phyloP scores from a whole-genome alignment of 768 basidiomycete species.

The Neoboletus brunneissimus region DNA sequence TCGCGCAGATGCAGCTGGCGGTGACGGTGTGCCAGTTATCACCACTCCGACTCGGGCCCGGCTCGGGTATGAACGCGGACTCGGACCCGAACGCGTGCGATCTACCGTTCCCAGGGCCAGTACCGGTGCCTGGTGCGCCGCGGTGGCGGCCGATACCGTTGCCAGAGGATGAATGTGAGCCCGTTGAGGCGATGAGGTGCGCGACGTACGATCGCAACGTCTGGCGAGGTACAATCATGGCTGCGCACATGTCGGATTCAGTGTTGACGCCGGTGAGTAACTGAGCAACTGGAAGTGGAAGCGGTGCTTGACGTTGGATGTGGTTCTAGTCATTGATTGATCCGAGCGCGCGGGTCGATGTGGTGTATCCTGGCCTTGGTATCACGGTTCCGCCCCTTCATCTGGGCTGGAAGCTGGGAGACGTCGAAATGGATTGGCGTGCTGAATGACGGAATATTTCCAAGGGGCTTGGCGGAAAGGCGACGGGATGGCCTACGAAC shows the following conservation, averaged over 20 bases:
- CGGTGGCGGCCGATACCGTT: conserved; percentile 16
- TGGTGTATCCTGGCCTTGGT: neutral
- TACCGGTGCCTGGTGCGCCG: conserved; percentile 28
- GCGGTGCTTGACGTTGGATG: neutral
- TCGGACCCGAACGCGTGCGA: neutral
- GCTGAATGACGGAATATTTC: neutral
- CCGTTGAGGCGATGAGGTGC: neutral
- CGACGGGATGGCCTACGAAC: neutral
- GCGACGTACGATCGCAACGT: neutral
- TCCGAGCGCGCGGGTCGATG: neutral
- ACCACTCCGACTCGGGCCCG: conserved; percentile 4
- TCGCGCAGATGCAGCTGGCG: neutral
- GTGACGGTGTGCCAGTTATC: neutral
- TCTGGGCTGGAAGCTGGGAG: conserved; percentile 19
- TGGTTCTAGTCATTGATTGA: neutral
- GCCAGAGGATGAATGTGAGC: conserved; percentile 13
- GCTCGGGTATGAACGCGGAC: neutral
- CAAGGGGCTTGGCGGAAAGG: neutral
- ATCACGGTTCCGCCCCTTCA: conserved; percentile 6
- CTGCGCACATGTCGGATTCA: neutral
- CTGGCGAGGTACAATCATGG: neutral
- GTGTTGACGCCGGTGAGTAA: conserved; percentile 13
- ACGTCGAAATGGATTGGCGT: conserved; percentile 3
- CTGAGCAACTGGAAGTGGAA: neutral
- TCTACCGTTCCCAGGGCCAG: neutral